Evolutionary conservation across 2,329 filamentous ascomycete genomes (phyloP), one percentile per base, ranked within the genome.

Genomic region (Fusarium clavum): DNA sequence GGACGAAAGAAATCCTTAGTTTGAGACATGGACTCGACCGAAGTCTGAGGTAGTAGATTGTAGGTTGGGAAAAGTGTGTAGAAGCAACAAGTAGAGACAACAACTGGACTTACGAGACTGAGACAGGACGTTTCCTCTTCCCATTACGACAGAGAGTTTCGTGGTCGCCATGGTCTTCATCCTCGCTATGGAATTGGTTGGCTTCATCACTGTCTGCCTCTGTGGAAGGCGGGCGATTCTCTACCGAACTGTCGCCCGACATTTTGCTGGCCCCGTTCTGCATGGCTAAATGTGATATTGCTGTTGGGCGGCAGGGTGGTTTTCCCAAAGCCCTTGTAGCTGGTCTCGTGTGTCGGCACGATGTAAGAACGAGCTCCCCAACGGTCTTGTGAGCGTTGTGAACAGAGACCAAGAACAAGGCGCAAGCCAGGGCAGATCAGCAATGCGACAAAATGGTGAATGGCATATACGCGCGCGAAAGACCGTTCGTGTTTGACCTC

Each of bases 61-160:
- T 61, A 52, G 41, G 34, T 34, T 41, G 51, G 44, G 22, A 46
- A 52, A 63, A 40, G 38, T 48, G 59, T 68, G 67, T 70, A 64
- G 40, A 61, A 58, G 48, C 46, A 61, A 57, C 54, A 61, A 53
- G 34, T 44, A 54, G 53, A 47, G 45, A 40, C 40, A 24, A 30
- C 68, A 65, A 61, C 44, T 67, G 44, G 20, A 75, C 74, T 70
- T 83, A 89, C 87, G 87, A 89, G 65, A 89, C 87, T 63, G 87
- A 88, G 52, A 88, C 83, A 64, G 86, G 86, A 62, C 88, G 83
- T 77, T 89, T 90, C 67, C 88, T 85, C 78, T 90, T 90, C 62
- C 85, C 77, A 24, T 71, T 73, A 61, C 75, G 76, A 64, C 72
- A 74, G 29, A 74, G 59, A 43, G 64, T 73, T 30, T 79, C 75